These are phyloP conservation scores for Cochlearia excelsa DNA, from an alignment of 345 rosid species.

Conservation along the genomic window DNA sequence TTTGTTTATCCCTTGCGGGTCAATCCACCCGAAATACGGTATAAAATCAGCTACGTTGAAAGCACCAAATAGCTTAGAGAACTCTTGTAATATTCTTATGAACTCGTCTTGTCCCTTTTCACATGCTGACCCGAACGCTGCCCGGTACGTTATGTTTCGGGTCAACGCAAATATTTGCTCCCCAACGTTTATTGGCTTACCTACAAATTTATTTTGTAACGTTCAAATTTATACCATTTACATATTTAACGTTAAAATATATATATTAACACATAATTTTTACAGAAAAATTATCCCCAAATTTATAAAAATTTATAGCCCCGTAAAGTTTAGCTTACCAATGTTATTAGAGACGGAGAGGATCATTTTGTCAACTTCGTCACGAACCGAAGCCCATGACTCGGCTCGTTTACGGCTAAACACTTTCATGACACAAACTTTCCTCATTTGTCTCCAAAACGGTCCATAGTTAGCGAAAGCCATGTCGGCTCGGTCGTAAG, in stretches of 20 bases:
- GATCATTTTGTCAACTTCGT: conserved; percentile 66
- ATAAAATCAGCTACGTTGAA: conserved; percentile 89
- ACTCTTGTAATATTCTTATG: conserved; percentile 80
- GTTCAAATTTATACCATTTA: too few species aligned
- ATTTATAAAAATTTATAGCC: too few species aligned
- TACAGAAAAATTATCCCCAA: too few species aligned
- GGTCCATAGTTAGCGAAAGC: conserved; percentile 98
- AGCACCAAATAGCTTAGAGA: conserved; percentile 93
- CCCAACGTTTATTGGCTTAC: conserved; percentile 59
- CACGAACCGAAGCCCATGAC: conserved; percentile 88
- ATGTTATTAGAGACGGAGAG: conserved; percentile 39
- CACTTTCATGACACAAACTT: conserved; percentile 80
- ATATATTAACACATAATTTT: not conserved
- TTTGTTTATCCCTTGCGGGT: conserved; percentile 65
- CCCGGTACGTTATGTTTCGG: conserved; percentile 67
- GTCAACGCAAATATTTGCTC: conserved; percentile 72
- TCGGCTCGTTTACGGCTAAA: conserved; percentile 92
- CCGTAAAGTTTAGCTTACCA: conserved; percentile 33
- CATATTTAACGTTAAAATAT: not conserved
- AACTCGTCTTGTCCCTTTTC: conserved; percentile 73
- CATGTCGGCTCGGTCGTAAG: conserved; percentile 89
- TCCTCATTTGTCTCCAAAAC: conserved; percentile 96
- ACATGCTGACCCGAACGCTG: conserved; percentile 74
- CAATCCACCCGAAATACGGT: conserved; percentile 69
- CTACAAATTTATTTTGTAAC: conserved; percentile 4